Evolutionary conservation across 2,329 filamentous ascomycete species (phyloP).

Genomic region (Ramularia endophylla): DNA sequence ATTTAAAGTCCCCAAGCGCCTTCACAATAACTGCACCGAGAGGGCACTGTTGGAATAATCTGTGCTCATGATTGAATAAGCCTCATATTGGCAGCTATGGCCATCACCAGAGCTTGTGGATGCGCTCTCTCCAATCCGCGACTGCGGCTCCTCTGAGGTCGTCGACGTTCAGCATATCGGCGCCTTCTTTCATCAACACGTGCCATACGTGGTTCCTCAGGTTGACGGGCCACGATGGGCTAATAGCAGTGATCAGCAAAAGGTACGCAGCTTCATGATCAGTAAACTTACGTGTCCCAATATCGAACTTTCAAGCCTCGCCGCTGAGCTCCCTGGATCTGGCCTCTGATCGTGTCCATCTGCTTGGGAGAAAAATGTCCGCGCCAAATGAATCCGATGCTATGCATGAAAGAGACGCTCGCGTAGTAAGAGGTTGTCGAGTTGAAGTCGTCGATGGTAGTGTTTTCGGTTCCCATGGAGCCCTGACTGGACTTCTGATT

Average conservation of each 20-base stretch:
- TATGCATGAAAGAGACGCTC: conserved; percentile 50
- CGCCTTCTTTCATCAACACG: conserved; percentile 48
- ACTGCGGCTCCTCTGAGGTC: conserved; percentile 45
- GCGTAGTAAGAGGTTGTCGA: conserved; percentile 60
- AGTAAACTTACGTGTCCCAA: conserved; percentile 46
- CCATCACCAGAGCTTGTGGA: conserved; percentile 2
- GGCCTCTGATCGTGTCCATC: conserved; percentile 42
- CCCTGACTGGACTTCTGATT: conserved; percentile 37
- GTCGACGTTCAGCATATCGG: conserved; percentile 53
- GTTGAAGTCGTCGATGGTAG: conserved; percentile 43
- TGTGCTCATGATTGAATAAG: too few species aligned
- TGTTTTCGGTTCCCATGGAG: conserved; percentile 27
- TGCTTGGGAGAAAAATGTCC: conserved; percentile 44
- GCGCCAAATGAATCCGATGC: conserved; percentile 45
- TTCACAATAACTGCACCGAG: too few species aligned
- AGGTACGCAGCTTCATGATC: too few species aligned
- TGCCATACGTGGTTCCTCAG: conserved; percentile 51
- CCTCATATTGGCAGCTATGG: too few species aligned
- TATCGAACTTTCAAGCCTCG: conserved; percentile 52
- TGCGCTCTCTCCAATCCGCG: conserved; percentile 38
- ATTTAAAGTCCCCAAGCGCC: too few species aligned
- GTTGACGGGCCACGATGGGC: conserved; percentile 43
- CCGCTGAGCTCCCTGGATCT: conserved; percentile 47
- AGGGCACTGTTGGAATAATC: too few species aligned
- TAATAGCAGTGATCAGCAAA: too few species aligned